Evolutionary conservation across 805 yeast genomes (phyloP).

Genomic region (Grigorovia yakushimaensis): DNA sequence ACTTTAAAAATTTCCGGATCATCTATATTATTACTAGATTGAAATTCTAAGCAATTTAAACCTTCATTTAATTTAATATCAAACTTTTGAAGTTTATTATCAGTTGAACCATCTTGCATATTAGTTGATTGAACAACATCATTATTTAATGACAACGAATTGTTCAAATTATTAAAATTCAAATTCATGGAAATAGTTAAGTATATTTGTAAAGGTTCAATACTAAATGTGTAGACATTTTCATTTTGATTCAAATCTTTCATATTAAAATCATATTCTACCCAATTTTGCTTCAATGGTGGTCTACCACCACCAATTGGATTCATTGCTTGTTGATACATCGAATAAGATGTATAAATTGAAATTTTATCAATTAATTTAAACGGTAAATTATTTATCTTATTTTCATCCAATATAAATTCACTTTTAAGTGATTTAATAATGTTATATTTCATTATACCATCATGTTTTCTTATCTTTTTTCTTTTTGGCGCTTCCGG

Average conservation of each 20-base stretch:
- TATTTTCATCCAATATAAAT: slow-evolving; percentile 14
- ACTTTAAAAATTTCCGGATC: slow-evolving; percentile 19
- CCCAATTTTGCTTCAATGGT: slow-evolving; percentile 23
- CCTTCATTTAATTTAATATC: slow-evolving; percentile 26
- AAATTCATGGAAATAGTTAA: slow-evolving; percentile 18
- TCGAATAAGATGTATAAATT: slow-evolving; percentile 19
- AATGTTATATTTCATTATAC: slow-evolving; percentile 22
- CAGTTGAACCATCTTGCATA: background rate
- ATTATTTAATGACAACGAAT: slow-evolving; percentile 15
- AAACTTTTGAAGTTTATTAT: slow-evolving; percentile 14
- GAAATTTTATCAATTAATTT: slow-evolving; percentile 17
- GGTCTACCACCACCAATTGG: slow-evolving; percentile 25
- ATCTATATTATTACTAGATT: slow-evolving; percentile 8
- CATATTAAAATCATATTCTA: slow-evolving; percentile 23
- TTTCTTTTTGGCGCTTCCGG: background rate
- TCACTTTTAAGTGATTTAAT: slow-evolving; percentile 19
- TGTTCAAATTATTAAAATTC: slow-evolving; percentile 6
- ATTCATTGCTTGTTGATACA: slow-evolving; percentile 22
- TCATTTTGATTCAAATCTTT: slow-evolving; percentile 18
- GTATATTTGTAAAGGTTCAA: slow-evolving; percentile 25
- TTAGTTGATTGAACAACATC: slow-evolving; percentile 12
- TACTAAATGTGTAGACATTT: slow-evolving; percentile 20
- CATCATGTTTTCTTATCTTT: slow-evolving; percentile 2
- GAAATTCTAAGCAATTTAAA: slow-evolving; percentile 21
- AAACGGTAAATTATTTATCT: slow-evolving; percentile 15